A percentile compares a stretch with the other conserved stretches of the same genome.
phyloP scores from a whole-genome alignment of 495 filamentous ascomycete genomes.

The Astrothelium macrocarpum region DNA sequence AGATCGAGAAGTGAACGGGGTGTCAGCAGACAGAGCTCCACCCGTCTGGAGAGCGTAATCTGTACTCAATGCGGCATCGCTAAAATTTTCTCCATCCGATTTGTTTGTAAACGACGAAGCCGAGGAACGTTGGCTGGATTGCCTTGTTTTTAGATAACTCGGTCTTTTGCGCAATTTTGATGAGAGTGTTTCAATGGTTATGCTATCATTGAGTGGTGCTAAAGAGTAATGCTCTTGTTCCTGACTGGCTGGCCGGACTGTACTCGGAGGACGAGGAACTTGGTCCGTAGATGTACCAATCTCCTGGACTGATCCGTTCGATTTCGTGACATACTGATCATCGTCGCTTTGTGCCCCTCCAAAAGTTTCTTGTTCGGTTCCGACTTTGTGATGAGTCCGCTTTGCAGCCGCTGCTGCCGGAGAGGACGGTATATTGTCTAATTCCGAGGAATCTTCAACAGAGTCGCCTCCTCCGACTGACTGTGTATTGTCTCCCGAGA shows the following conservation, averaged over 20 bases:
- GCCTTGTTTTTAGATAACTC: constrained; percentile 62
- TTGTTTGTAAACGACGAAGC: constrained; percentile 60
- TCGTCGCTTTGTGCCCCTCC: constrained; percentile 15
- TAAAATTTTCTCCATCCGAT: constrained; percentile 43
- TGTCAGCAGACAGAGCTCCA: constrained; percentile 55
- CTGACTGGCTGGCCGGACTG: background rate
- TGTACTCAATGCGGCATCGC: constrained; percentile 64
- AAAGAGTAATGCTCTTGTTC: background rate
- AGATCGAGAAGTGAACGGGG: constrained; percentile 36
- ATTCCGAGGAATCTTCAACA: constrained; percentile 36
- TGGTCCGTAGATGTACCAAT: constrained; percentile 5
- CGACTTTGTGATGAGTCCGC: background rate
- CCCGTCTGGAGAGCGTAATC: constrained; percentile 82
- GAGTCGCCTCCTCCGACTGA: constrained; percentile 18
- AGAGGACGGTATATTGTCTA: constrained; percentile 29
- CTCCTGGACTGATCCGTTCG: background rate
- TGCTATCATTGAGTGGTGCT: background rate
- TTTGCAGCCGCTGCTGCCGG: constrained; percentile 11
- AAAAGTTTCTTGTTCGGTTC: constrained; percentile 10
- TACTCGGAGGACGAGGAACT: constrained; percentile 7
- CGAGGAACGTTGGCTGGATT: constrained; percentile 69
- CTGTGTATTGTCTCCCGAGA: constrained; percentile 24
- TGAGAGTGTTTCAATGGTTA: background rate
- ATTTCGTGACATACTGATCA: too few species aligned
- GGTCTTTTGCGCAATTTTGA: constrained; percentile 44